Conservation (phyloP, 2,329 filamentous ascomycete genomes). For the Teratosphaeria epicoccoides region DNA sequence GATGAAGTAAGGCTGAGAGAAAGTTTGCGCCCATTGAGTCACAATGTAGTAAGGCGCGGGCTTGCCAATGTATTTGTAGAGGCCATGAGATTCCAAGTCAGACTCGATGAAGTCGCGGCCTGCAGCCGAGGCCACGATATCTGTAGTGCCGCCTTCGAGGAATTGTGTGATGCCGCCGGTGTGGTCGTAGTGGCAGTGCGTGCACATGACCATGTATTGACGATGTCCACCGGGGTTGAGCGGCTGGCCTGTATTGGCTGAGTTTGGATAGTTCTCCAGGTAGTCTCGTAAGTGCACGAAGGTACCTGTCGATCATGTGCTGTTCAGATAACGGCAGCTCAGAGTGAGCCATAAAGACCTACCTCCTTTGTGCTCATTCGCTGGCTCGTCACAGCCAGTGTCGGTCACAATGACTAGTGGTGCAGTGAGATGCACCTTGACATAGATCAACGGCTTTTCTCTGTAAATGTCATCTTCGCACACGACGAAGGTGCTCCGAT, state of each 20-base stretch:
- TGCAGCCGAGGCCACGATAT: slow-evolving; percentile 27
- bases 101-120: slow-evolving; percentile 32
- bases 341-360: neutral
- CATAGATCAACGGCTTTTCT: slow-evolving; percentile 39
- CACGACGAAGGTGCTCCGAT: slow-evolving; percentile 35
- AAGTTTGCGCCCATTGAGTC: slow-evolving; percentile 32
- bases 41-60: slow-evolving; percentile 32
- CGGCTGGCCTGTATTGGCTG: slow-evolving; percentile 24
- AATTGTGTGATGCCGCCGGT: slow-evolving; percentile 30
- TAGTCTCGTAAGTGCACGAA: slow-evolving; percentile 31
- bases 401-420: slow-evolving; percentile 33
- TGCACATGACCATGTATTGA: slow-evolving; percentile 34
- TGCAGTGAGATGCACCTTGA: slow-evolving; percentile 28
- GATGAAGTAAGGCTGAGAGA: slow-evolving; percentile 14
- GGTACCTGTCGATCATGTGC: slow-evolving; percentile 3
- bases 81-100: slow-evolving; percentile 30
- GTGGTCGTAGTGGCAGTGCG: slow-evolving; percentile 40
- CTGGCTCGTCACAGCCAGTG: slow-evolving; percentile 35
- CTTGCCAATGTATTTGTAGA: slow-evolving; percentile 31
- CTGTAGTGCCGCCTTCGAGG: slow-evolving; percentile 14
- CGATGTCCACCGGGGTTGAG: slow-evolving; percentile 28
- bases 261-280: slow-evolving; percentile 32
- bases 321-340: neutral
- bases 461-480: slow-evolving; percentile 34
- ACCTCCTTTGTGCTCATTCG: slow-evolving; percentile 17